Percentiles rank a stretch among this genome's conserved stretches.
Conservation (phyloP, 805 yeast genomes). For the Teunomyces lycoperdinae region DNA sequence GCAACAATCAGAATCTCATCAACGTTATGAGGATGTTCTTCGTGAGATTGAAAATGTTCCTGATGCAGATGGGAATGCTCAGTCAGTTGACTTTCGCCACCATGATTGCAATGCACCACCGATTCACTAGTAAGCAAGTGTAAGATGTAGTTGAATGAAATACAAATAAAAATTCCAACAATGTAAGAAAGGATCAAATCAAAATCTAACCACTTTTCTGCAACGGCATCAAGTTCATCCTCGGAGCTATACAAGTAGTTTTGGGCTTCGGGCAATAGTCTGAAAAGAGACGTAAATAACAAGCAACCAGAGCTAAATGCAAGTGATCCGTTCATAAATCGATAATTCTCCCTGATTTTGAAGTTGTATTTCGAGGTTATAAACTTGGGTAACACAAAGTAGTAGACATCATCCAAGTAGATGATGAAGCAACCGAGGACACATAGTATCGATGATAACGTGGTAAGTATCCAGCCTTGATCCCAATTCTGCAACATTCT, state of each 20-base stretch:
- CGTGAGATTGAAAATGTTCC: constrained; percentile 10
- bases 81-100: constrained; percentile 21
- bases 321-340: constrained; percentile 69
- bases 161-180: constrained; percentile 61
- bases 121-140: constrained; percentile 78
- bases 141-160: constrained; percentile 58
- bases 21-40: constrained; percentile 4
- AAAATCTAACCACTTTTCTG: constrained; percentile 24
- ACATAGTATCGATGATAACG: constrained; percentile 67
- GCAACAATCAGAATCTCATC: not conserved
- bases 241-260: constrained; percentile 40
- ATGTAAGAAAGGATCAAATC: constrained; percentile 46
- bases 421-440: constrained; percentile 68
- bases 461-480: constrained; percentile 66
- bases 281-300: constrained; percentile 71
- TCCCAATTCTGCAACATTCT: constrained; percentile 11
- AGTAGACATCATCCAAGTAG: constrained; percentile 55
- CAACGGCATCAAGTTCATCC: constrained; percentile 2
- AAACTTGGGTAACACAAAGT: constrained; percentile 36
- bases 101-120: constrained; percentile 83
- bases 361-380: constrained; percentile 44
- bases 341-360: constrained; percentile 55
- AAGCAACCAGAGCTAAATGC: constrained; percentile 82
- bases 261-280: constrained; percentile 68
- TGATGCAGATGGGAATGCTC: constrained; percentile 12